Evolutionary conservation across 192 early-diverging fungal genomes (phyloP).

Genomic region (Funneliformis mosseae): DNA sequence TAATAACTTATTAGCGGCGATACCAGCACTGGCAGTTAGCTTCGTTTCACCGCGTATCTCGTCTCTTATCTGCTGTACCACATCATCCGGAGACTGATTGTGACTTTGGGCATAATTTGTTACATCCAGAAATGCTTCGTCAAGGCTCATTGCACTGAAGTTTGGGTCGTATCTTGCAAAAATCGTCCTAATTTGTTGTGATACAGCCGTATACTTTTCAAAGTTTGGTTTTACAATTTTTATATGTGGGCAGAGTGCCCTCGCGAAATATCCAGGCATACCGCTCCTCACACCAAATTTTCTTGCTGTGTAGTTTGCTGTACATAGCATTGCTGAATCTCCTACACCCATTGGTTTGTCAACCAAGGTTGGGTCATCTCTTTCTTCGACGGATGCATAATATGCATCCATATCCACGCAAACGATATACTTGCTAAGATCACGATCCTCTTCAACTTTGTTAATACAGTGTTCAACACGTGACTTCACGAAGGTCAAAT

Average conservation of each 20-base stretch:
- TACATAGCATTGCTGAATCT: slow-evolving; percentile 55
- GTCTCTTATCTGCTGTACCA: slow-evolving; percentile 54
- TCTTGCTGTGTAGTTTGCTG: slow-evolving; percentile 67
- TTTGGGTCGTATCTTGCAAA: slow-evolving; percentile 66
- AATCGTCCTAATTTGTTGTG: slow-evolving; percentile 52
- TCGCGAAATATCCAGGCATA: slow-evolving; percentile 66
- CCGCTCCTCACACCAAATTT: slow-evolving; percentile 69
- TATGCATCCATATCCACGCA: slow-evolving; percentile 79
- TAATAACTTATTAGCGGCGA: slow-evolving; percentile 56
- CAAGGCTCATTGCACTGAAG: slow-evolving; percentile 53
- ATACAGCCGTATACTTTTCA: slow-evolving; percentile 53
- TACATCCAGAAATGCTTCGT: slow-evolving; percentile 54
- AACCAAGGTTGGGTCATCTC: slow-evolving; percentile 63
- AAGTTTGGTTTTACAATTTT: slow-evolving; percentile 53
- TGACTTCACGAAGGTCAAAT: slow-evolving; percentile 40
- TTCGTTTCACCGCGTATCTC: slow-evolving; percentile 51
- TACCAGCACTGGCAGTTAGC: slow-evolving; percentile 54
- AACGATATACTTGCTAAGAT: slow-evolving; percentile 56
- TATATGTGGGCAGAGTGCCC: slow-evolving; percentile 62
- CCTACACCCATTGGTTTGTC: slow-evolving; percentile 66
- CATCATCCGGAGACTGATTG: slow-evolving; percentile 37
- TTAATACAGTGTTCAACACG: slow-evolving; percentile 41
- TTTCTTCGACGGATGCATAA: slow-evolving; percentile 72
- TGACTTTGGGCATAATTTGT: slow-evolving; percentile 9
- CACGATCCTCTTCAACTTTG: slow-evolving; percentile 46